phyloP scores from a whole-genome alignment of 768 basidiomycete species.

The Termitomyces sp. region DNA sequence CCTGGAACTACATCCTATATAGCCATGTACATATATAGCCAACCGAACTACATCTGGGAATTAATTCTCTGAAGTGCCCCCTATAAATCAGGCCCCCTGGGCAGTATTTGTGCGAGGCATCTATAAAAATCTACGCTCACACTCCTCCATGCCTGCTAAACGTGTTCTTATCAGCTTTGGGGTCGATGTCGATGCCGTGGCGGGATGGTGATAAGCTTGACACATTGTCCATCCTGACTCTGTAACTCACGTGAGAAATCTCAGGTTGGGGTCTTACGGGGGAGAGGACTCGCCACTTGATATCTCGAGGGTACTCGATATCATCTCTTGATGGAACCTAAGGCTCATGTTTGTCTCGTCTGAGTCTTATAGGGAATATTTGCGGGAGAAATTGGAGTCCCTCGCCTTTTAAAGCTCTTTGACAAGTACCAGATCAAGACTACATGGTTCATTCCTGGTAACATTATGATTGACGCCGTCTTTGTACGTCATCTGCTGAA shows the following conservation, averaged over 20 bases:
- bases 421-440: slow-evolving; percentile 61
- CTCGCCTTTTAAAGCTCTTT: slow-evolving; percentile 66
- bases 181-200: slow-evolving; percentile 73
- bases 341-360: not conserved
- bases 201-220: slow-evolving; percentile 49
- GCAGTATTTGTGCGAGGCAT: too few species aligned
- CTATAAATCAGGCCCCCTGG: too few species aligned
- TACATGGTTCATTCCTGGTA: slow-evolving; percentile 76
- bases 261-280: slow-evolving; percentile 68
- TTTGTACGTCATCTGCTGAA: not conserved
- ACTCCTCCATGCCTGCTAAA: slow-evolving; percentile 52
- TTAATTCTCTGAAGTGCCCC: too few species aligned
- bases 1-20: too few species aligned
- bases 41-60: too few species aligned
- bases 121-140: too few species aligned
- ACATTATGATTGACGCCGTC: not conserved
- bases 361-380: slow-evolving; percentile 46
- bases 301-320: slow-evolving; percentile 49
- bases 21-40: too few species aligned
- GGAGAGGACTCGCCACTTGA: slow-evolving; percentile 70
- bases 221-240: not conserved
- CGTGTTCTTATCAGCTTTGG: slow-evolving; percentile 55
- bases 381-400: slow-evolving; percentile 70
- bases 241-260: not conserved
- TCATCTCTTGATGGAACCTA: not conserved